Conservation (phyloP, 2,329 filamentous ascomycete species). For the Trichoderma gracile region DNA sequence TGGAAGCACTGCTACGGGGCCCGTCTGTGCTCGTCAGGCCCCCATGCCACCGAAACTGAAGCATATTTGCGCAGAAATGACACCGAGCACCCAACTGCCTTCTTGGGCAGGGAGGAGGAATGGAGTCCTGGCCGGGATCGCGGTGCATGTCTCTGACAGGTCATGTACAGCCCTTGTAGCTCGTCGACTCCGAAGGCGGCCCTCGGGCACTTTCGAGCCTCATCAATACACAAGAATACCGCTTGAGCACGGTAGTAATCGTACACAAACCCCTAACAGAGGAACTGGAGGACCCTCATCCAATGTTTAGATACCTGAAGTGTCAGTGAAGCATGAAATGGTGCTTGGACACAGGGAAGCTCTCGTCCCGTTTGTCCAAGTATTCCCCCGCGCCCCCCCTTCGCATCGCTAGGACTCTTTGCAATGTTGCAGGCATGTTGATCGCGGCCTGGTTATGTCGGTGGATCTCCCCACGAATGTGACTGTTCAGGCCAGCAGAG, state of each 20-base stretch:
- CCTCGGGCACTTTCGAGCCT: background rate
- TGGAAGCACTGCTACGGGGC: background rate
- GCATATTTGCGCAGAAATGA: slow-evolving; percentile 14
- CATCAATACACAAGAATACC: too few species aligned
- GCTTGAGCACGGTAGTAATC: too few species aligned
- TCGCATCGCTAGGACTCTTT: slow-evolving; percentile 7
- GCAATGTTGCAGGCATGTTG: background rate
- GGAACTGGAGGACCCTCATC: background rate
- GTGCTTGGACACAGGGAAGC: background rate
- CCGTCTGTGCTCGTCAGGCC: background rate
- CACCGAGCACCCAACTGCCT: slow-evolving; percentile 8
- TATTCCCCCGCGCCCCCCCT: background rate
- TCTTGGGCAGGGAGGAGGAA: slow-evolving; percentile 17
- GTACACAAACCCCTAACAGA: background rate
- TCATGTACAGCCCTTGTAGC: slow-evolving; percentile 13
- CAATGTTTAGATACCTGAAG: background rate
- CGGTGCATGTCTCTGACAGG: slow-evolving; percentile 23
- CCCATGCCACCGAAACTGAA: slow-evolving; percentile 13
- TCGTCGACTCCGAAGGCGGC: slow-evolving; percentile 14
- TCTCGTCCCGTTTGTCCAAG: too few species aligned
- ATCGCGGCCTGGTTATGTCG: background rate
- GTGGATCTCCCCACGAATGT: slow-evolving; percentile 24
- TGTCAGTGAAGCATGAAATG: background rate
- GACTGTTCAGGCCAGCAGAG: slow-evolving; percentile 17
- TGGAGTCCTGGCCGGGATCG: slow-evolving; percentile 15